phyloP scores from a whole-genome alignment of 2,329 filamentous ascomycete genomes.

The Claviceps lovelessii region DNA sequence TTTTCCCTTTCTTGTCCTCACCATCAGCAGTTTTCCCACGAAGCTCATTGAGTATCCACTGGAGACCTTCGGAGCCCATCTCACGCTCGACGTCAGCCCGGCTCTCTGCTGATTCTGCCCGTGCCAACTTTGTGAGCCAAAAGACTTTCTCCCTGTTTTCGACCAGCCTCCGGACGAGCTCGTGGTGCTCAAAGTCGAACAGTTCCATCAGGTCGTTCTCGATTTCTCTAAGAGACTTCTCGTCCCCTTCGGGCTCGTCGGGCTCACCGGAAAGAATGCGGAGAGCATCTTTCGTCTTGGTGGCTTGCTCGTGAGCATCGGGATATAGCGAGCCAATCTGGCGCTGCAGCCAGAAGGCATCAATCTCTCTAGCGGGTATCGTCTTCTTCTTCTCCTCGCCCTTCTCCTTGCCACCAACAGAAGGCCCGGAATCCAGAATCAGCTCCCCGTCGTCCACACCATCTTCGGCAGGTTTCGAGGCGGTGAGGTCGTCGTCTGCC shows the following conservation, averaged over 20 bases:
- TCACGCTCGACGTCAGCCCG: slow-evolving; percentile 70
- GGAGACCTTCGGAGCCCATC: slow-evolving; percentile 78
- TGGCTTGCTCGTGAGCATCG: slow-evolving; percentile 84
- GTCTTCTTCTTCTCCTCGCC: slow-evolving; percentile 39
- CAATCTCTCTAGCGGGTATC: slow-evolving; percentile 76
- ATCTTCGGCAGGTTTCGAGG: slow-evolving; percentile 21
- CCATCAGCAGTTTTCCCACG: slow-evolving; percentile 53
- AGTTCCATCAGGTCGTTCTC: slow-evolving; percentile 98
- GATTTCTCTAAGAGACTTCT: slow-evolving; percentile 77
- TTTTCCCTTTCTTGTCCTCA: slow-evolving; percentile 47
- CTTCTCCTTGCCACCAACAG: slow-evolving; percentile 29
- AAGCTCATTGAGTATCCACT: slow-evolving; percentile 77
- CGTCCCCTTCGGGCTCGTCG: slow-evolving; percentile 57
- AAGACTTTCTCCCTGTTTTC: slow-evolving; percentile 87
- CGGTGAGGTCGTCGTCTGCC: slow-evolving; percentile 25
- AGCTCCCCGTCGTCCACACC: slow-evolving; percentile 61
- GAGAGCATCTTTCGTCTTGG: slow-evolving; percentile 77
- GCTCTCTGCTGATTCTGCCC: slow-evolving; percentile 65
- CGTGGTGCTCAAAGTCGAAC: slow-evolving; percentile 93
- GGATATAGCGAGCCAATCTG: slow-evolving; percentile 79
- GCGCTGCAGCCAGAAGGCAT: slow-evolving; percentile 92
- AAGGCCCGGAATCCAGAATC: slow-evolving; percentile 57
- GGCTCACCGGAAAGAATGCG: slow-evolving; percentile 66
- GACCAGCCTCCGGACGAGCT: slow-evolving; percentile 80
- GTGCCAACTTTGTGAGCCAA: slow-evolving; percentile 81